These are phyloP conservation scores for Saccharomycopsis malanga DNA, from an alignment of 805 yeast genomes.

Conservation along the genomic window DNA sequence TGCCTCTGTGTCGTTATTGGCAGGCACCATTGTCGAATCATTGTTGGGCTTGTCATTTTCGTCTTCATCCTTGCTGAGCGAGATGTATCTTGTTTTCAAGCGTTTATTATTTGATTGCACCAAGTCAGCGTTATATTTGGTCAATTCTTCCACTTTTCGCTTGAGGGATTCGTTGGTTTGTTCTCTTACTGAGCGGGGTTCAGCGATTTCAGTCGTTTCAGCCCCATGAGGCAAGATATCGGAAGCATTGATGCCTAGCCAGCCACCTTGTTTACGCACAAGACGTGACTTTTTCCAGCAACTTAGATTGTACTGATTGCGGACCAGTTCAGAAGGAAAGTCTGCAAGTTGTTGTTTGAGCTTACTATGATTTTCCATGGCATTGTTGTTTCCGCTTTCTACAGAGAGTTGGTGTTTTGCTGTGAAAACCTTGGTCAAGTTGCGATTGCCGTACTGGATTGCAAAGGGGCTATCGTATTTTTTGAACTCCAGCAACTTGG, in stretches of 20 bases:
- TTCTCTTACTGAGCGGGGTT: background rate
- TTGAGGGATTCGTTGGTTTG: constrained; percentile 3
- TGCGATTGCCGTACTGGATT: constrained; percentile 19
- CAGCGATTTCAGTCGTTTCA: background rate
- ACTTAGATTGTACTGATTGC: background rate
- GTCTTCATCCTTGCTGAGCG: constrained; percentile 7
- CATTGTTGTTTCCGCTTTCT: background rate
- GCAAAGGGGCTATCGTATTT: constrained; percentile 14
- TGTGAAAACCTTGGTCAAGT: constrained; percentile 14
- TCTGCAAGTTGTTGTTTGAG: background rate
- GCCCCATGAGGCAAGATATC: background rate
- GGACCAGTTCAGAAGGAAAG: background rate
- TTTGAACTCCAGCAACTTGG: background rate
- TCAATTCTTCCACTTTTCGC: constrained; percentile 6
- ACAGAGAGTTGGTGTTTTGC: background rate
- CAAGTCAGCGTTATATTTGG: background rate
- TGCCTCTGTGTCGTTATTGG: too few relatives aligned
- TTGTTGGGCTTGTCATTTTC: background rate
- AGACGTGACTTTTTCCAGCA: constrained; percentile 15
- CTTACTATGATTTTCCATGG: background rate
- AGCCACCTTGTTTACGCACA: constrained; percentile 4
- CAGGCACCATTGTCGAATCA: too few relatives aligned
- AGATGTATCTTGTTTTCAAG: constrained; percentile 6
- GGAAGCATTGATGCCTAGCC: constrained; percentile 3
- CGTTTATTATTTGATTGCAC: constrained; percentile 2